A percentile compares a stretch with the other conserved stretches of the same genome.
These are phyloP conservation scores for Brassica rapa DNA, from an alignment of 345 rosid genomes.

Conservation along the genomic window DNA sequence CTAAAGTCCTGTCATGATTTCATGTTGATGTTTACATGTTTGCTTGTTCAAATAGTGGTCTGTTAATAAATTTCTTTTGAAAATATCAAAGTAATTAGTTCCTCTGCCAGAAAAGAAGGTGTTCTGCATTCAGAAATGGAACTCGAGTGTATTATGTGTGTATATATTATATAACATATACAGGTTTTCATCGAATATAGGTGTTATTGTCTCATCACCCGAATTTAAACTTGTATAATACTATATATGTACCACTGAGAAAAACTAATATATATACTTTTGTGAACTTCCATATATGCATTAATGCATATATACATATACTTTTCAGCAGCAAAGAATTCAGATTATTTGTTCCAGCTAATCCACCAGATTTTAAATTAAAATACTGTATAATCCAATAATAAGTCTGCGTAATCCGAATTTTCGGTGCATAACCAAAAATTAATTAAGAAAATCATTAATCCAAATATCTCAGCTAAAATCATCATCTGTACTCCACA, in stretches of 20 bases:
- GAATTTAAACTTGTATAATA: background rate
- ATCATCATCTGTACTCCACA: slow-evolving; percentile 61
- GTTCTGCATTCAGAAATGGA: no score
- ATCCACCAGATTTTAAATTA: slow-evolving; percentile 15
- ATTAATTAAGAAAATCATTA: slow-evolving; percentile 23
- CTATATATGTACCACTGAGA: background rate
- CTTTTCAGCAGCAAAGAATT: background rate
- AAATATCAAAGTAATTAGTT: background rate
- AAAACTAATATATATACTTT: background rate
- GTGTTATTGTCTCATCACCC: background rate
- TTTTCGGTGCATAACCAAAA: slow-evolving; percentile 24
- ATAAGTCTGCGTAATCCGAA: slow-evolving; percentile 37
- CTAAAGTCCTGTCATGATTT: background rate
- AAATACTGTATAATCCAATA: slow-evolving; percentile 25
- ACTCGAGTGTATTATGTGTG: no score
- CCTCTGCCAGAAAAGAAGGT: no score
- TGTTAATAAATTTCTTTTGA: background rate
- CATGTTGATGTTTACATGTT: no score
- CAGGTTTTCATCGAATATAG: background rate
- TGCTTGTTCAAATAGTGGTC: background rate
- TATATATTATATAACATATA: no score
- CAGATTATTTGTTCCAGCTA: slow-evolving; percentile 26
- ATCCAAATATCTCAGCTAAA: slow-evolving; percentile 16
- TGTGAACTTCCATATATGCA: background rate
- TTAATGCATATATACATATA: background rate